phyloP scores from a whole-genome alignment of 768 basidiomycete species.

The Tulasnella sp. region DNA sequence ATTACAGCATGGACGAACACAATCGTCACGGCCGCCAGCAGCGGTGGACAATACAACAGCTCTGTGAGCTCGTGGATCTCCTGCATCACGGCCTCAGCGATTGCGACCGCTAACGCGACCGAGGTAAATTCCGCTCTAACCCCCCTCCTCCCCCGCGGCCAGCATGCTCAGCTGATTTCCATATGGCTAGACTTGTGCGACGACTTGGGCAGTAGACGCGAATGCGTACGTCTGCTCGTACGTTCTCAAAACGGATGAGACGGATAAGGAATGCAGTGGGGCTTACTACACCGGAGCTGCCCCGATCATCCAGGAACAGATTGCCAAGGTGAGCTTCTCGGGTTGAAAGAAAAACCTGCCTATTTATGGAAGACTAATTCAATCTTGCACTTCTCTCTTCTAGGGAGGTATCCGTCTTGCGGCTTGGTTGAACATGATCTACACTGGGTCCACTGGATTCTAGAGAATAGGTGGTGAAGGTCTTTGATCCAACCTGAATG shows the following conservation, averaged over 20 bases:
- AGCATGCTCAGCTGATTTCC: not conserved
- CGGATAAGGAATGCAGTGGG: not conserved
- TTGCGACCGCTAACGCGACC: not conserved
- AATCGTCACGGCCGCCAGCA: slow-evolving; percentile 5
- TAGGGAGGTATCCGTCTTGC: too few relatives aligned
- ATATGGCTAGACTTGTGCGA: slow-evolving; percentile 15
- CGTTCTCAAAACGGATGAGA: slow-evolving; percentile 1
- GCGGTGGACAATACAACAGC: slow-evolving; percentile 1
- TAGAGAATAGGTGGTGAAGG: too few relatives aligned
- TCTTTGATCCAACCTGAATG: too few relatives aligned
- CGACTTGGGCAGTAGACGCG: slow-evolving; percentile 12
- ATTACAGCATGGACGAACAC: slow-evolving; percentile 3
- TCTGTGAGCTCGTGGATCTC: slow-evolving; percentile 4
- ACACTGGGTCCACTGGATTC: too few relatives aligned
- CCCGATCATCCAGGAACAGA: slow-evolving; percentile 15
- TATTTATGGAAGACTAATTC: too few relatives aligned
- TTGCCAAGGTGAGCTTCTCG: slow-evolving; percentile 17
- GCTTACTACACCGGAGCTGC: slow-evolving; percentile 9
- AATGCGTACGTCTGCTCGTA: slow-evolving; percentile 11
- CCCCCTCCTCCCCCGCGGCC: not conserved
- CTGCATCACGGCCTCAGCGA: slow-evolving; percentile 6
- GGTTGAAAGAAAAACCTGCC: too few relatives aligned
- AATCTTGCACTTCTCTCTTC: too few relatives aligned
- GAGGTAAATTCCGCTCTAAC: too few relatives aligned
- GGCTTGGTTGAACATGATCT: too few relatives aligned